Evolutionary conservation across 2,329 filamentous ascomycete genomes (phyloP), one percentile per base, ranked within the genome.

Genomic region (Meredithiella fracta): DNA sequence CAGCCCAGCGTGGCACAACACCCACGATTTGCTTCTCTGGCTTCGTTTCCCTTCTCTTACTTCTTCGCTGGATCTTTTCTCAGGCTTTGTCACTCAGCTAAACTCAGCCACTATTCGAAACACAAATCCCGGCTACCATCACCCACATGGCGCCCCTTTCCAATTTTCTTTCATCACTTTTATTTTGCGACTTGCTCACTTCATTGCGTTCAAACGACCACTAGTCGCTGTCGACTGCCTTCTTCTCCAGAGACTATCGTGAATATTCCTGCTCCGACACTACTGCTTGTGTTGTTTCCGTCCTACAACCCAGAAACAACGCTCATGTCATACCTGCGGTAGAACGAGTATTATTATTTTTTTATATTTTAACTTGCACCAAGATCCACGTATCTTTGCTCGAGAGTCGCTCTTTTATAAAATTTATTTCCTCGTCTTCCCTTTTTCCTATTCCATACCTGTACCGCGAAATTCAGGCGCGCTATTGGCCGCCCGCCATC

Each of bases 111-210:
- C 58, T 29, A 42, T 56, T 56, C 49, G 51, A 59, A 56, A 54
- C 58, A 42, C 29, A 26, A 40, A 15, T 34, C 52, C n/a, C 31
- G 47, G 37, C 42, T 34, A 58, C 34, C 47, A 38, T 58, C 47
- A 40, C 22, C 53, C 14, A 51, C 52, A n/a, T 26, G 53, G 31
- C 55, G 42, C 55, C 53, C 53, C 54, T 59, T 59, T 58, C 54
- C 44, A 53, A 61, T 56, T 55, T 60, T 61, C 42, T 58, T 60
- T 51, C 54, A 54, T 52, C 17, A 25, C 58, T 56, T 47, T 37
- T 59, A 31, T 37, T 54, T 50, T 47, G 34, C 51, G 42, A 31
- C 40, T 47, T 25, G 20, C 53, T 55, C 26, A 26, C 40, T 50
- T 50, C 26, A 31, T 50, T 55, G 6, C 29, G 42, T 44, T 57